phyloP scores from a whole-genome alignment of 2,329 filamentous ascomycete species.

The Cytospora chrysosperma region DNA sequence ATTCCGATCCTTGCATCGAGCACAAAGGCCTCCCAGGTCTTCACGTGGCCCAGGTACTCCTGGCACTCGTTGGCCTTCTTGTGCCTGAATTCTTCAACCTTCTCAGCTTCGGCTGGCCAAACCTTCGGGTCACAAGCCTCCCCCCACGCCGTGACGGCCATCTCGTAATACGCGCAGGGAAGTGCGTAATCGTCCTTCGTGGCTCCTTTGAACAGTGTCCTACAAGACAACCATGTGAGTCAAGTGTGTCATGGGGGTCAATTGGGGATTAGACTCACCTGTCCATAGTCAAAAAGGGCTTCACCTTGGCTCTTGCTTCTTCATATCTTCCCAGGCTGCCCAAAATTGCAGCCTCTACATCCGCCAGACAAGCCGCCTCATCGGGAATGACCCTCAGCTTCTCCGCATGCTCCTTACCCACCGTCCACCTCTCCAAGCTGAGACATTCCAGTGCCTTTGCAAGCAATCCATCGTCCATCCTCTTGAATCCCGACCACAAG shows the following conservation, averaged over 20 bases:
- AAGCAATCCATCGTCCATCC: conserved; percentile 69
- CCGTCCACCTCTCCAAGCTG: conserved; percentile 62
- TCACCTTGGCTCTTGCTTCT: conserved; percentile 65
- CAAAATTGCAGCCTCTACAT: conserved; percentile 66
- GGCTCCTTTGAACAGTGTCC: conserved; percentile 55
- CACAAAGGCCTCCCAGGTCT: conserved; percentile 69
- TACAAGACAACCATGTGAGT: conserved; percentile 31
- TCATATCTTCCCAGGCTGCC: conserved; percentile 61
- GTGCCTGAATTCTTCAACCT: conserved; percentile 38
- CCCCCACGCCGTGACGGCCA: conserved; percentile 78
- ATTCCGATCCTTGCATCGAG: conserved; percentile 74
- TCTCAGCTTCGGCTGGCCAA: conserved; percentile 29
- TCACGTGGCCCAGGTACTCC: conserved; percentile 63
- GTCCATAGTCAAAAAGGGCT: conserved; percentile 65
- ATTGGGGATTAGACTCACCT: conserved; percentile 41
- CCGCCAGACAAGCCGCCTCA: conserved; percentile 62
- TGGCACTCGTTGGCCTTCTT: conserved; percentile 61
- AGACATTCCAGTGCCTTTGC: conserved; percentile 62
- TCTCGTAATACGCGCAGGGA: conserved; percentile 81
- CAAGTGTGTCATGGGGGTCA: not conserved
- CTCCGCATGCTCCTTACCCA: conserved; percentile 38
- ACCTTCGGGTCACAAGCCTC: conserved; percentile 50
- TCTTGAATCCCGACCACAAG: conserved; percentile 86
- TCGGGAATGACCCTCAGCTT: conserved; percentile 54
- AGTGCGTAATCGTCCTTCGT: conserved; percentile 68